Percentiles rank a stretch among this genome's conserved stretches.
Evolutionary conservation across 177 flowering plant species (phyloP).

Genomic region (Vitis hybrid): DNA sequence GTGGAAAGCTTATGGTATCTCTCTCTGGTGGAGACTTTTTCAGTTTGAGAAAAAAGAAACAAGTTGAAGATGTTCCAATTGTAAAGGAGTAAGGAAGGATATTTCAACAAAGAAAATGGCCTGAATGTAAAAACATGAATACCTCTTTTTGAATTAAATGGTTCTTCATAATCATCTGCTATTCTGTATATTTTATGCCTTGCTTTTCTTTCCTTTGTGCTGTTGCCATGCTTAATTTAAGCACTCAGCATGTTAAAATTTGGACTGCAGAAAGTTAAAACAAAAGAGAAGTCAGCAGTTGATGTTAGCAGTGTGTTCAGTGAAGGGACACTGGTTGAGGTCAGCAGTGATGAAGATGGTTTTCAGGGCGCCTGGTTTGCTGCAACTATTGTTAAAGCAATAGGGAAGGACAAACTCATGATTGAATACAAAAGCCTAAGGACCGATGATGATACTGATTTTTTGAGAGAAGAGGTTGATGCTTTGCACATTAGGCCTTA

Average conservation of each 20-base stretch:
- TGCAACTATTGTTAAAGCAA: conserved; percentile 45
- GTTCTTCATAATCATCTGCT: not conserved
- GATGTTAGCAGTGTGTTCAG: conserved; percentile 15
- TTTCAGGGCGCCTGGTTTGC: conserved; percentile 70
- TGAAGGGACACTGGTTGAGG: conserved; percentile 59
- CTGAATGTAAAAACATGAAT: too few species aligned
- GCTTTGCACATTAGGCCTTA: conserved; percentile 53
- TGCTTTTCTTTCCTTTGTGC: not conserved
- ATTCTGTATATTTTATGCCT: not conserved
- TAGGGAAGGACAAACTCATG: conserved; percentile 39
- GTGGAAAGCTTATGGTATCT: too few species aligned
- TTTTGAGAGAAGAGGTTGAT: conserved; percentile 57
- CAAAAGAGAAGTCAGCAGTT: conserved; percentile 8
- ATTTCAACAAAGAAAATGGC: too few species aligned
- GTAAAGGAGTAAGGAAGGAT: too few species aligned
- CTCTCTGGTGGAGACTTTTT: too few species aligned
- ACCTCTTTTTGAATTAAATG: too few species aligned
- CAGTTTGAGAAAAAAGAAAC: too few species aligned
- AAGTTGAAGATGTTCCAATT: too few species aligned
- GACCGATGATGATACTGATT: conserved; percentile 55
- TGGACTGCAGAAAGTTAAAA: conserved; percentile 9
- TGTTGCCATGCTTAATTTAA: not conserved
- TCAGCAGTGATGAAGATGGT: conserved; percentile 81
- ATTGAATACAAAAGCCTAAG: conserved; percentile 57
- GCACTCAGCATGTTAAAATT: not conserved